Evolutionary conservation across 768 basidiomycete genomes (phyloP).

Genomic region (Rhodocollybia butyracea): DNA sequence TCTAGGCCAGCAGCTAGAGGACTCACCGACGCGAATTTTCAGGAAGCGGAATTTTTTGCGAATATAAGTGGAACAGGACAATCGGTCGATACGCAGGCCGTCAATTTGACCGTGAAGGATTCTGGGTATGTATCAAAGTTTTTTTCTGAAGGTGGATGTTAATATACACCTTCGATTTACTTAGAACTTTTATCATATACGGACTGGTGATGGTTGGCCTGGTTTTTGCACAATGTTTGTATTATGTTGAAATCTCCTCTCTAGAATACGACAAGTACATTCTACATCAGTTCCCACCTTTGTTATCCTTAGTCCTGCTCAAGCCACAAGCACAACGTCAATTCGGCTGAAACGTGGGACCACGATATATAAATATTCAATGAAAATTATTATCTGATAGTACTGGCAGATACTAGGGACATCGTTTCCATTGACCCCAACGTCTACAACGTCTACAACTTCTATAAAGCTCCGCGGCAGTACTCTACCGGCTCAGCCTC

Average conservation of each 20-base stretch:
- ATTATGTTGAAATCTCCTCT: no score
- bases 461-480: no score
- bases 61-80: background rate
- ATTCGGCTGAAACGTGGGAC: background rate
- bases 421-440: background rate
- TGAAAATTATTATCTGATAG: no score
- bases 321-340: background rate
- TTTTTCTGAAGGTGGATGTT: no score
- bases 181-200: background rate
- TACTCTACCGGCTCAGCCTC: no score
- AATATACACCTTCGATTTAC: no score
- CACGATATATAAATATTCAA: background rate
- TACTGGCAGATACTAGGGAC: background rate
- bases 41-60: background rate
- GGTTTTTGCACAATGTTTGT: no score
- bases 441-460: background rate
- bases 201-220: background rate
- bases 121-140: background rate
- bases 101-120: background rate
- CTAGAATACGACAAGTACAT: background rate
- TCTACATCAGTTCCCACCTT: background rate
- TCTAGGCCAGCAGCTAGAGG: background rate
- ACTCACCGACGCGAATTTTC: background rate
- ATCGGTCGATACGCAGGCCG: background rate
- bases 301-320: background rate